Base-by-base conservation (phyloP, 1,284 basidiomycete genomes). In the Schizophyllum commune region DNA sequence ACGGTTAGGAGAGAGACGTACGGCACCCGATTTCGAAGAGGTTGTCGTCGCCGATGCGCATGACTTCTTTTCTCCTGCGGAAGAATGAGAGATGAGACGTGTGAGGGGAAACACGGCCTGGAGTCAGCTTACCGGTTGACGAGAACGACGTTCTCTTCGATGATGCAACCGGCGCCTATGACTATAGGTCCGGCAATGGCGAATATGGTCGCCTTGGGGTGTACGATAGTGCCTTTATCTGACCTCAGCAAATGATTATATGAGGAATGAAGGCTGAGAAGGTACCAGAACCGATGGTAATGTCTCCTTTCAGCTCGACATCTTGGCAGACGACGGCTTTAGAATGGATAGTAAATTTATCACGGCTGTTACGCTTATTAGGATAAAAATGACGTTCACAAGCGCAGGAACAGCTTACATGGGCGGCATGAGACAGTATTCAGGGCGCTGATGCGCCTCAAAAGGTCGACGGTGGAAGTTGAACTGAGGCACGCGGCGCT, bases 1-100 rank as follows among this genome's bases (percentile, higher is more conserved):
- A 15, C 13, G 19, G 53, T 55, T 11, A 27, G 56, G 58, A 32
- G 17, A 17, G 63, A 57, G 4, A 84, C 90, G 67, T 69, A 91
- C 93, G 86, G 72, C 89, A 93, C 9, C 89, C 92, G 57, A 96
- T 94, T 76, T 97, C 93, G 70, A 99, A 96, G 58, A 94, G 77
- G 72, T 98, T 98, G 62, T 90, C 84, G 69, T 96, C 88, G 11
- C 96, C 96, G 58, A 99, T 94, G 19, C 84, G 80, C 88, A 98
- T 92, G n/a, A 89, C 82, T 69, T 89, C 87, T 68, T 90, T 92
- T 56, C 84, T 75, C 67, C 89, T 91, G 67, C 20, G 53, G 53
- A 20, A 63, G 59, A 15, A 52, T 56, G 32, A 58, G 15, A 9
- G n/a, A 52, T 32, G 57, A 22, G 19, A 59, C 39, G 33, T 52